phyloP scores from a whole-genome alignment of 2,329 filamentous ascomycete species.

The Talaromyces rugulosus region DNA sequence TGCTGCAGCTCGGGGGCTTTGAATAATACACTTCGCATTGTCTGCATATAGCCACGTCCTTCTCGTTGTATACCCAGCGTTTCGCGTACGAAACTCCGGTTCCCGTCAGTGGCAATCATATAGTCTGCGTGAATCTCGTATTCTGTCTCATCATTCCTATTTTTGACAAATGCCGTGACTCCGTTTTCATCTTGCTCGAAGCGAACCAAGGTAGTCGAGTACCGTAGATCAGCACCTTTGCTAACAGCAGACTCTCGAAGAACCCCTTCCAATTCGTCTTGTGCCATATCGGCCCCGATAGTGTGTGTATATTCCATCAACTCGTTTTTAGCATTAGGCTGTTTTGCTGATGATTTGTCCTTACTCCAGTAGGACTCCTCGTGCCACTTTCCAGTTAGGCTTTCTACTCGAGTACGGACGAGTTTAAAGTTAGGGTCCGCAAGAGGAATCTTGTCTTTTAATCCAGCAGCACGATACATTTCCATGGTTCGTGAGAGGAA shows the following conservation, averaged over 20 bases:
- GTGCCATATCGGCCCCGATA: slow-evolving; percentile 29
- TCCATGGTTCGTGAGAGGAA: slow-evolving; percentile 39
- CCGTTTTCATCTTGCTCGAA: slow-evolving; percentile 21
- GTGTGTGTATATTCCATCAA: slow-evolving; percentile 20
- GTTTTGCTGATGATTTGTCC: slow-evolving; percentile 6
- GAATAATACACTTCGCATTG: slow-evolving; percentile 22
- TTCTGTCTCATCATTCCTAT: slow-evolving; percentile 10
- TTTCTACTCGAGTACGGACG: slow-evolving; percentile 20
- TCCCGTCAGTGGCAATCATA: slow-evolving; percentile 46
- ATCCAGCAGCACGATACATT: slow-evolving; percentile 26
- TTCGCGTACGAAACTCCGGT: slow-evolving; percentile 37
- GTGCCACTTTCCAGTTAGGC: slow-evolving; percentile 17
- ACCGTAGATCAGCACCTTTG: slow-evolving; percentile 29
- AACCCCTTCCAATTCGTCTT: slow-evolving; percentile 40
- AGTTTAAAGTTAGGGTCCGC: slow-evolving; percentile 17
- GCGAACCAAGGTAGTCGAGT: slow-evolving; percentile 24
- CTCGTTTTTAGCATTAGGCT: neutral
- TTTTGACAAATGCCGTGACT: slow-evolving; percentile 22
- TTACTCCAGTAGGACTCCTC: slow-evolving; percentile 17
- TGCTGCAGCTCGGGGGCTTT: slow-evolving; percentile 14
- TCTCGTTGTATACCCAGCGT: slow-evolving; percentile 22
- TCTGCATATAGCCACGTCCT: slow-evolving; percentile 20
- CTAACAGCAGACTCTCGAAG: slow-evolving; percentile 29
- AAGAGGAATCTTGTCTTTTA: slow-evolving; percentile 20
- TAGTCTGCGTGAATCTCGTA: slow-evolving; percentile 28